These are phyloP conservation scores for Ascoidea asiatica DNA, from an alignment of 805 yeast genomes.

Conservation along the genomic window DNA sequence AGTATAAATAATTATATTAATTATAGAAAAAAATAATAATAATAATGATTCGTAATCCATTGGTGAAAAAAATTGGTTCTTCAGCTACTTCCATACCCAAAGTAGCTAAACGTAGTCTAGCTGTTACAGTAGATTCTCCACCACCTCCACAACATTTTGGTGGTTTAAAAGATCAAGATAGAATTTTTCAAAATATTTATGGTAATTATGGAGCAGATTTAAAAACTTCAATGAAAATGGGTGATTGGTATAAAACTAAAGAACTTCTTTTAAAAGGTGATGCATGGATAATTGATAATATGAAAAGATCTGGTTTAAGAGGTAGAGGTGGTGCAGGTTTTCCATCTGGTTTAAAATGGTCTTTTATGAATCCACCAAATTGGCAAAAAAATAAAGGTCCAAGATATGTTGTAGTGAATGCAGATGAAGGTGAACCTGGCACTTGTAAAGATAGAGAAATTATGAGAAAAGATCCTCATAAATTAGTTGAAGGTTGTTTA, in stretches of 20 bases:
- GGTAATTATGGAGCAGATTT: constrained; percentile 64
- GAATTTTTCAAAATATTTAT: constrained; percentile 78
- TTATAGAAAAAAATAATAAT: no score
- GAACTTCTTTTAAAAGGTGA: constrained; percentile 76
- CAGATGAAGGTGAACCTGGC: constrained; percentile 94
- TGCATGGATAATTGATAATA: constrained; percentile 80
- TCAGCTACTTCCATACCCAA: no score
- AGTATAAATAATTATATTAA: no score
- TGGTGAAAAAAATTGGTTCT: no score
- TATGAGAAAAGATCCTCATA: constrained; percentile 84
- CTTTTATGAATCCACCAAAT: constrained; percentile 91
- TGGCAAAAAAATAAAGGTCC: constrained; percentile 91
- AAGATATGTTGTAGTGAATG: constrained; percentile 77
- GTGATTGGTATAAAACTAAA: constrained; percentile 88
- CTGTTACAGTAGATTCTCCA: constrained; percentile 33
- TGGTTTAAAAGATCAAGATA: constrained; percentile 69
- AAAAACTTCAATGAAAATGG: constrained; percentile 63
- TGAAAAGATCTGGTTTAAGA: constrained; percentile 72
- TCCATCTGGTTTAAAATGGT: constrained; percentile 86
- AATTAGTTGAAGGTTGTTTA: constrained; percentile 83
- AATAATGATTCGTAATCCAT: no score
- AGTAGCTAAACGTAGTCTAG: no score
- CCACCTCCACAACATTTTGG: constrained; percentile 48
- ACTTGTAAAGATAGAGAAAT: constrained; percentile 90
- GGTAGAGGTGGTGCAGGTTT: constrained; percentile 95